Base-by-base conservation (phyloP, 2,329 filamentous ascomycete species). In the Shiraia sp. region DNA sequence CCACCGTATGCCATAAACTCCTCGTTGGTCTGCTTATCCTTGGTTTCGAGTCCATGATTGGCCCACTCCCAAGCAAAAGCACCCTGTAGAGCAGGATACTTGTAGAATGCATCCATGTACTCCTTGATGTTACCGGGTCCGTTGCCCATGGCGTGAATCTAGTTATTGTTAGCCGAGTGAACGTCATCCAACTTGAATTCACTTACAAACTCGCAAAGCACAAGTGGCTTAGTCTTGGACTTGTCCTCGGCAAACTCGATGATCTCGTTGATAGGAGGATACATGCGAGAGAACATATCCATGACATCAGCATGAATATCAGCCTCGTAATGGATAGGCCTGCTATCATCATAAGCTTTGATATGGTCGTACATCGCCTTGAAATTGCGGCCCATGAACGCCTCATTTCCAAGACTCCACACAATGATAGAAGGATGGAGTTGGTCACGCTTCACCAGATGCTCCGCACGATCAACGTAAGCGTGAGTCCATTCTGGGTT, bases 321-420 rank as follows among this genome's bases (percentile, higher is more conserved):
- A 1, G 80, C 82, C 59, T 87, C 85, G 55, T 87, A 87, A 61
- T 88, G 85, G 1, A 87, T 72, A 0, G 79, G 75, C 5, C 85
- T 72, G 1, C 75, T 76, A 0, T 78, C 73, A 50, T 88, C 85
- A n/a, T 75, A 69, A 1, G 68, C 44, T 46, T 81, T 83, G 35
- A 78, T 76, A 59, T 79, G 84, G 3, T 82, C 69, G 52, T 83
- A 83, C 86, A 89, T 89, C 24, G 79, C 80, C 32, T 74, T 75
- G 56, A 86, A 82, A 57, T 89, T 88, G 7, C 73, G 70, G 1
- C 86, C 86, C 55, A 86, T 88, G 59, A 87, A 88, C 0, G 85
- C 79, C 59, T 89, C 86, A 55, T 89, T 89, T 0, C 86, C 86
- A 0, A 89, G 72, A 32, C 81, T 85, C 86, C 86, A 89, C 29